phyloP scores from a whole-genome alignment of 2,329 filamentous ascomycete genomes.

The Ophiocordyceps camponoti-floridani region DNA sequence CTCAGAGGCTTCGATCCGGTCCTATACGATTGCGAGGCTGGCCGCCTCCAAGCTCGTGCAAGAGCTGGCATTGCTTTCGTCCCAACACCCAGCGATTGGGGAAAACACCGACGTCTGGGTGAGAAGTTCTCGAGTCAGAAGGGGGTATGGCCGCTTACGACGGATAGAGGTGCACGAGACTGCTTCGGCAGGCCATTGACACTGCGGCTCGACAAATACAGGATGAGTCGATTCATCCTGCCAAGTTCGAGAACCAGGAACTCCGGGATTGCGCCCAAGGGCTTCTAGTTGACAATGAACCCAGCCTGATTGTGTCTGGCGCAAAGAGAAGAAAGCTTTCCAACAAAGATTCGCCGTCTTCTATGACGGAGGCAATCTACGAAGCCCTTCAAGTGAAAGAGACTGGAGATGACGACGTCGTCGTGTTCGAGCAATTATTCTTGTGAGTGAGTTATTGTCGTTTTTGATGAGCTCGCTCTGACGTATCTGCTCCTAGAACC shows the following conservation, averaged over 20 bases:
- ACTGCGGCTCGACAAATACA: slow-evolving; percentile 5
- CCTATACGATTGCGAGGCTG: slow-evolving; percentile 18
- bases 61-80: slow-evolving; percentile 18
- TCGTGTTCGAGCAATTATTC: slow-evolving; percentile 17
- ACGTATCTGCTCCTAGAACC: slow-evolving; percentile 9
- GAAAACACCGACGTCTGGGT: slow-evolving; percentile 24
- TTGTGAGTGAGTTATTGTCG: slow-evolving; percentile 25
- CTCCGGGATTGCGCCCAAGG: slow-evolving; percentile 11
- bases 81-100: slow-evolving; percentile 12
- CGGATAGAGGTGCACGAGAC: slow-evolving; percentile 11
- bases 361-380: slow-evolving; percentile 8
- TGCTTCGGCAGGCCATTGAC: slow-evolving; percentile 11
- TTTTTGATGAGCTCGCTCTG: slow-evolving; percentile 3
- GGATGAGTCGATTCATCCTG: slow-evolving; percentile 9
- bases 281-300: slow-evolving; percentile 10
- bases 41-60: slow-evolving; percentile 23
- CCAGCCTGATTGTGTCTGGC: slow-evolving; percentile 3
- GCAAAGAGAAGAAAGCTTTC: slow-evolving; percentile 14
- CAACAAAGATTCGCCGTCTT: slow-evolving; percentile 5
- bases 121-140: slow-evolving; percentile 4
- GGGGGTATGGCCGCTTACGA: slow-evolving; percentile 5
- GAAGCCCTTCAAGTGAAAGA: slow-evolving; percentile 11
- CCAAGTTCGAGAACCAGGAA: slow-evolving; percentile 11
- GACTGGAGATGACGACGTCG: slow-evolving; percentile 7
- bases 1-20: slow-evolving; percentile 15